Evolutionary conservation across 768 basidiomycete genomes (phyloP), one percentile per base, ranked within the genome.

Genomic region (Lactarius indigo): DNA sequence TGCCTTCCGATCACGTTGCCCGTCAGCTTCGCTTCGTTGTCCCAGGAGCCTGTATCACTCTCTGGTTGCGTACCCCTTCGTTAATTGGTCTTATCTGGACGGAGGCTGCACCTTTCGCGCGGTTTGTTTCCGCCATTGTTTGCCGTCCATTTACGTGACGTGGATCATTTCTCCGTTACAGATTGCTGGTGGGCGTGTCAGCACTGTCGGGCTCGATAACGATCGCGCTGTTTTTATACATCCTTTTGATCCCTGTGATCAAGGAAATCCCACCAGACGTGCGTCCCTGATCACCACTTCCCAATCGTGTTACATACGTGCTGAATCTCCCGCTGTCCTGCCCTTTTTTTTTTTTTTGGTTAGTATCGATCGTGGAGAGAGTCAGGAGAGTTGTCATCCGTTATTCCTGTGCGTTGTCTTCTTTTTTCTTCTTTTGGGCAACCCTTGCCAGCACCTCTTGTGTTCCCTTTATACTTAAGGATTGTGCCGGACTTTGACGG

Each of bases 361-460:
- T 73, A 92, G 91, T 92, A 90, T 72, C 85, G 81, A 57, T 83
- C 84, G 18, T 92, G 91, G 91, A 80, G 87, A 70, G 79, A 89
- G 70, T 91, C 90, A 5, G 86, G 86, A 26, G 77, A 85, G 26
- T 76, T 92, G 35, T 89, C 89, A 1, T 82, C 80, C 2, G 83
- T 89, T 10, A 89, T 92, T 69, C 90, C 89, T 35, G 83, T 79
- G 55, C 26, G 76, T 69, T 17, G 12, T 2, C n/a, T n/a, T 12
- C 9, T 7, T 20, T 57, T 44, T 55, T 54, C 23, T 28, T 56
- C 17, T 26, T 33, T 3, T 17, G 47, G 12, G 12, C 9, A 26
- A 15, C 47, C 47, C 47, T 50, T 23, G 47, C 47, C 35, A 3
- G n/a, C 44, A 12, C n/a, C 31, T 4, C 31, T 61, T 41, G 60